A percentile compares a stretch with the other conserved stretches of the same genome.
Evolutionary conservation across 1,284 basidiomycete genomes (phyloP).

Genomic region (Leccinum variabile): DNA sequence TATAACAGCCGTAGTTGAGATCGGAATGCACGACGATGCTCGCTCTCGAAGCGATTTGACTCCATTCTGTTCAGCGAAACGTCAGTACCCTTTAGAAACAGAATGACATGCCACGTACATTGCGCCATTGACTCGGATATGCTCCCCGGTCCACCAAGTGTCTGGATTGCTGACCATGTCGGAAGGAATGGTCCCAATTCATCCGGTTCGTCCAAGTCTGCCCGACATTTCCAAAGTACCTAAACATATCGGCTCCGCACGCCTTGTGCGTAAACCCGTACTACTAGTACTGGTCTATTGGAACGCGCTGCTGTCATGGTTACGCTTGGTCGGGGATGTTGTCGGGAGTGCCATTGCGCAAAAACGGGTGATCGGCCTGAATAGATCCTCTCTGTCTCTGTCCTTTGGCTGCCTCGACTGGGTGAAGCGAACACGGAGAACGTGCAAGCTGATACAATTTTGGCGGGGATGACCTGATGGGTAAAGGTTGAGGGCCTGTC

Average conservation of each 20-base stretch:
- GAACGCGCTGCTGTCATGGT: constrained; percentile 72
- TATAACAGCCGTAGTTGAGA: constrained; percentile 81
- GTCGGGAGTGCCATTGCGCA: constrained; percentile 72
- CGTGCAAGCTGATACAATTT: too few species aligned
- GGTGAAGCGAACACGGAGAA: too few species aligned
- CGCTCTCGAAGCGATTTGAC: constrained; percentile 58
- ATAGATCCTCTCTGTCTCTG: too few species aligned
- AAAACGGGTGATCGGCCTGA: constrained; percentile 63
- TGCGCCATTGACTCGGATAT: constrained; percentile 71
- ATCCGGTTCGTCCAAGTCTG: constrained; percentile 80
- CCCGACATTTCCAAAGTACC: constrained; percentile 87
- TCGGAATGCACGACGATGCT: constrained; percentile 79
- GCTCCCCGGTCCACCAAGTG: constrained; percentile 80
- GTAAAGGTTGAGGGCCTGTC: too few species aligned
- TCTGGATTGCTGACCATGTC: constrained; percentile 51
- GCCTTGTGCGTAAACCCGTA: constrained; percentile 81
- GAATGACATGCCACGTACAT: constrained; percentile 49
- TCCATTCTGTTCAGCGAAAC: constrained; percentile 61
- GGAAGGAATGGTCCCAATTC: constrained; percentile 63
- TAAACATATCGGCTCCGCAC: constrained; percentile 82
- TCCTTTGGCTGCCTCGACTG: too few species aligned
- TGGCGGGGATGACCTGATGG: too few species aligned
- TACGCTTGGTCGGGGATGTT: constrained; percentile 70
- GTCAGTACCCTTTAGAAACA: constrained; percentile 2
- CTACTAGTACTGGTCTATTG: constrained; percentile 48